Evolutionary conservation across 179 eudicot genomes (phyloP), one percentile per base, ranked within the genome.

Genomic region (Heliamphora pulchella): DNA sequence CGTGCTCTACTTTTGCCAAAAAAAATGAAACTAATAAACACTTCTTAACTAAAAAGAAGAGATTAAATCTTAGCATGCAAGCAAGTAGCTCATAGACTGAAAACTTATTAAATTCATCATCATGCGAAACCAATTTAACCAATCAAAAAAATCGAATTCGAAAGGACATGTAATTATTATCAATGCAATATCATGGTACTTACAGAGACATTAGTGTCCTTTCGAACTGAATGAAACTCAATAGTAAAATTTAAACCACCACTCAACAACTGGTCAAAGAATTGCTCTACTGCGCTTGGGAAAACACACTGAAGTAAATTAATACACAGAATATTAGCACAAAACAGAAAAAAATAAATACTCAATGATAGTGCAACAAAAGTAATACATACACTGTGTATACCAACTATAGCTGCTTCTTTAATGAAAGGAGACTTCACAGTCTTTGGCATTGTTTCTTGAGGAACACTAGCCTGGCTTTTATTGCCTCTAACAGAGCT

Each of bases 241-340:
- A 81, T 81, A 72, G 82, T 89, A 81, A 88, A 93, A 43, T 80
- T 89, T 66, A 97, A 95, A 82, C 85, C 88, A 84, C 93, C 98
- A 81, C 83, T 84, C 81, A 93, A 86, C 81, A 95, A 78, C 78
- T 89, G 77, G 62, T 90, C 89, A 86, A 91, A 95, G 88, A 85
- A 93, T 80, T 91, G 89, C 83, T 93, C 97, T 20, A 93, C 91
- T 46, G 97, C 89, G 86, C 91, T 80, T 72, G 97, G 91, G 69
- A 93, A 89, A 78, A 70, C 84, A 82, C 86, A 97, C 98, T 95
- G 89, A 73, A 11, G 83, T 46, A 82, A 65, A 54, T 39, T 57
- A 68, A 41, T 3, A 39, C 2, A 61, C 4, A 75, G 8, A 50
- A 48, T 15, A 51, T 20, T 53, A 58, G 15, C 14, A 57, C 2